phyloP scores from a whole-genome alignment of 805 yeast genomes.

The Monosporozyma unispora region DNA sequence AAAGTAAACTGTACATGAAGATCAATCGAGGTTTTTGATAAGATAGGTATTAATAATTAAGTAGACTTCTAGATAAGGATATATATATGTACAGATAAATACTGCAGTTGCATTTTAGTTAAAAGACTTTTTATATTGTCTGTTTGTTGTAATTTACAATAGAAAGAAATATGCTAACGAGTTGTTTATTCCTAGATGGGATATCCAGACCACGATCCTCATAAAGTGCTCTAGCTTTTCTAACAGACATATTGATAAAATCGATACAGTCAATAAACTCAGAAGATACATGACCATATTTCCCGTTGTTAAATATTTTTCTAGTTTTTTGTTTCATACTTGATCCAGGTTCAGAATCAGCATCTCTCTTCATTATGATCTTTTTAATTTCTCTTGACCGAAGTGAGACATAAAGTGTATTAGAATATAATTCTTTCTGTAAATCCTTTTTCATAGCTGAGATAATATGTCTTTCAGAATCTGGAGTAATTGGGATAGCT shows the following conservation, averaged over 20 bases:
- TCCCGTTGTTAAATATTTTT: conserved; percentile 24
- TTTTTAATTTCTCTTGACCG: conserved; percentile 34
- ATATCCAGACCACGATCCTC: conserved; percentile 9
- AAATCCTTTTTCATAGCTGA: conserved; percentile 47
- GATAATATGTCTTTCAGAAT: conserved; percentile 41
- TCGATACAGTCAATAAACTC: conserved; percentile 17
- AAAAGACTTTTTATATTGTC: neutral
- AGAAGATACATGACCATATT: conserved; percentile 14
- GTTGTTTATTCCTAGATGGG: neutral
- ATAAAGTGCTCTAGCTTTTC: conserved; percentile 17
- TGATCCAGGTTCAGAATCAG: conserved; percentile 1
- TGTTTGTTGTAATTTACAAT: neutral
- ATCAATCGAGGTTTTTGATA: neutral
- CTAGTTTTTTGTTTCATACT: conserved; percentile 19
- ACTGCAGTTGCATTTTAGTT: neutral
- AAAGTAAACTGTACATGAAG: neutral
- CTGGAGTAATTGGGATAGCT: conserved; percentile 44
- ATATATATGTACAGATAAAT: neutral
- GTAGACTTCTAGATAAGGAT: neutral
- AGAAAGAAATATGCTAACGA: neutral
- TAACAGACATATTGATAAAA: conserved; percentile 16
- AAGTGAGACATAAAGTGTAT: conserved; percentile 29
- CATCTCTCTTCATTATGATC: conserved; percentile 21
- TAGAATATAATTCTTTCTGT: conserved; percentile 15
- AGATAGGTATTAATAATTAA: neutral